These are phyloP conservation scores for Musa acuminata DNA, from an alignment of 176 grass and related monocot genomes.

Conservation along the genomic window DNA sequence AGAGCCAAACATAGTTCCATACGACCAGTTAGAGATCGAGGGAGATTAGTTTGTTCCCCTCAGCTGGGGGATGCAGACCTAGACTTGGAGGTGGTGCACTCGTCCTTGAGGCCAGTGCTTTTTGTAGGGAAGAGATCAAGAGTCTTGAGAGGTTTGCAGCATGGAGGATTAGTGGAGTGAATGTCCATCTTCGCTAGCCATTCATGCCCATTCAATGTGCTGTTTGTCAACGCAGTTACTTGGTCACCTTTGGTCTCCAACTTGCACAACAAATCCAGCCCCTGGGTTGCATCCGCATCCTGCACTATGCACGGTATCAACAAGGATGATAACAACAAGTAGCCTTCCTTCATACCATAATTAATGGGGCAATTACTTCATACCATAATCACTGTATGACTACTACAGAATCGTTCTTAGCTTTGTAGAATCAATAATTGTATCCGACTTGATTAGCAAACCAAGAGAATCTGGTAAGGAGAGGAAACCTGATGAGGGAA, in stretches of 20 bases:
- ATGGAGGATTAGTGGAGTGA: not conserved
- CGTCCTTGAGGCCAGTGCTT: slow-evolving; percentile 45
- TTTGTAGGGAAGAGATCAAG: slow-evolving; percentile 84
- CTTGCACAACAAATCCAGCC: slow-evolving; percentile 5
- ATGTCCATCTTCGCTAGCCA: slow-evolving; percentile 12
- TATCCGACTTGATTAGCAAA: not conserved
- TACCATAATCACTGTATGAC: too few species aligned
- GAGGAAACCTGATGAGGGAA: slow-evolving; percentile 12
- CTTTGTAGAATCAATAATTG: not conserved
- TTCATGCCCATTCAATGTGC: not conserved
- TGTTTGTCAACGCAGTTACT: not conserved
- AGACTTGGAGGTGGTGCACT: slow-evolving; percentile 22
- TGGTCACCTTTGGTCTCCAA: slow-evolving; percentile 9
- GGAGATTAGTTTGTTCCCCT: not conserved
- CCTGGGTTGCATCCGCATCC: slow-evolving; percentile 2
- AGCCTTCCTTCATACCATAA: too few species aligned
- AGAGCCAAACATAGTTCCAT: too few species aligned
- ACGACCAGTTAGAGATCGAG: not conserved
- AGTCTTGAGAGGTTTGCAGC: slow-evolving; percentile 66
- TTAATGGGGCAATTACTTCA: too few species aligned
- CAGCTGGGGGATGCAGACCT: not conserved
- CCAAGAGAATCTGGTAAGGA: not conserved
- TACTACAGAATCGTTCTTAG: too few species aligned
- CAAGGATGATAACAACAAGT: too few species aligned
- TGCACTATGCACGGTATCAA: not conserved